Evolutionary conservation across 1,284 basidiomycete species (phyloP).

Genomic region (Leccinum angustisporum): DNA sequence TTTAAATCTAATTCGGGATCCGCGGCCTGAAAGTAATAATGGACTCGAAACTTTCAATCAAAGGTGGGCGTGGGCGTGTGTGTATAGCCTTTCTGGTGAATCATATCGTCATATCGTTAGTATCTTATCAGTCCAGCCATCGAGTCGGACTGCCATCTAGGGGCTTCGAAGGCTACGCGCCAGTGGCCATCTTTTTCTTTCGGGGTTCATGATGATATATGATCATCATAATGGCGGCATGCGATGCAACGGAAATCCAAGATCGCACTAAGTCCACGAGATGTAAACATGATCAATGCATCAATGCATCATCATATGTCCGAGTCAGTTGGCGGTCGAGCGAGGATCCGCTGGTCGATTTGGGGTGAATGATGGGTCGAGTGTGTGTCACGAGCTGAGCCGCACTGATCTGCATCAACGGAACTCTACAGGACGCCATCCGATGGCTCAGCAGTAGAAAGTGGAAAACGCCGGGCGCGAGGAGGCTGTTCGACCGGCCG

Average conservation of each 20-base stretch:
- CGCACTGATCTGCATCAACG: background rate
- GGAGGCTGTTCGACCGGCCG: background rate
- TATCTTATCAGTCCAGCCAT: background rate
- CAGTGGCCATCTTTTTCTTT: background rate
- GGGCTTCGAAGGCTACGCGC: background rate
- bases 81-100: background rate
- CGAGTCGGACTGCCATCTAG: background rate
- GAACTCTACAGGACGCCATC: background rate
- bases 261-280: background rate
- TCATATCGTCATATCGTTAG: background rate
- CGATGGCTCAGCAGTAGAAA: background rate
- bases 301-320: background rate
- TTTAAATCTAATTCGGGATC: background rate
- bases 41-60: background rate
- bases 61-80: background rate
- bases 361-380: background rate
- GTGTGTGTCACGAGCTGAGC: too few species aligned
- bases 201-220: background rate
- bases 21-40: background rate
- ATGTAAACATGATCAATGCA: background rate
- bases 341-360: background rate
- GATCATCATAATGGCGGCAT: background rate
- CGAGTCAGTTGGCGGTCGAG: background rate
- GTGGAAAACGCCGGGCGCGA: background rate
- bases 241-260: background rate